These are phyloP conservation scores for Gnetum montanum DNA, from an alignment of 75 land plant species.

Conservation along the genomic window DNA sequence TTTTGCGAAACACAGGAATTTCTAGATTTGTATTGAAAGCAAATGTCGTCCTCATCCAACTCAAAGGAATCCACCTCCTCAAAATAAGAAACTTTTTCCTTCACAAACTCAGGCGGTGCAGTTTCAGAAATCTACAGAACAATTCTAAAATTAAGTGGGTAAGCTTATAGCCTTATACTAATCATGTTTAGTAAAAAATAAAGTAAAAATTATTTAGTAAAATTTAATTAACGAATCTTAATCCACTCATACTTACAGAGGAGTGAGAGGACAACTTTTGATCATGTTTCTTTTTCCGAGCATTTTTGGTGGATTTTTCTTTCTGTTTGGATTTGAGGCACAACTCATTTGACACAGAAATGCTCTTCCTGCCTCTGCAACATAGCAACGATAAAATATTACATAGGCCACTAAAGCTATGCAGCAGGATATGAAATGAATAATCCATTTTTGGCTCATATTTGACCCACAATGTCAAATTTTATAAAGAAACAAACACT, in stretches of 20 bases:
- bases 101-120: conserved; percentile 26
- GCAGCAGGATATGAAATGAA: too few relatives aligned
- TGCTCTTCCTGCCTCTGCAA: conserved; percentile 5
- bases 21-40: too few relatives aligned
- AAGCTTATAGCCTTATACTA: neutral
- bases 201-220: neutral
- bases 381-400: too few relatives aligned
- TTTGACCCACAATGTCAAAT: too few relatives aligned
- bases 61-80: conserved; percentile 83
- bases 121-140: neutral
- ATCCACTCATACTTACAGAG: too few relatives aligned
- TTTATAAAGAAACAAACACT: too few relatives aligned
- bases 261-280: too few relatives aligned
- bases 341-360: neutral
- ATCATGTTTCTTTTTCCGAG: neutral
- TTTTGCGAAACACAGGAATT: too few relatives aligned
- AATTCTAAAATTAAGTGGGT: neutral
- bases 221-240: neutral
- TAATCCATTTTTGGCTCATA: too few relatives aligned
- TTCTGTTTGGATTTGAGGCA: neutral
- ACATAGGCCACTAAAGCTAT: too few relatives aligned
- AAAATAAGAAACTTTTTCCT: conserved; percentile 62
- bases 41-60: conserved; percentile 52
- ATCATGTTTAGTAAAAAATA: neutral
- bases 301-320: neutral